Percentiles rank a stretch among this genome's conserved stretches.
Evolutionary conservation across 345 rosid species (phyloP).

Genomic region (Toxicodendron radicans): DNA sequence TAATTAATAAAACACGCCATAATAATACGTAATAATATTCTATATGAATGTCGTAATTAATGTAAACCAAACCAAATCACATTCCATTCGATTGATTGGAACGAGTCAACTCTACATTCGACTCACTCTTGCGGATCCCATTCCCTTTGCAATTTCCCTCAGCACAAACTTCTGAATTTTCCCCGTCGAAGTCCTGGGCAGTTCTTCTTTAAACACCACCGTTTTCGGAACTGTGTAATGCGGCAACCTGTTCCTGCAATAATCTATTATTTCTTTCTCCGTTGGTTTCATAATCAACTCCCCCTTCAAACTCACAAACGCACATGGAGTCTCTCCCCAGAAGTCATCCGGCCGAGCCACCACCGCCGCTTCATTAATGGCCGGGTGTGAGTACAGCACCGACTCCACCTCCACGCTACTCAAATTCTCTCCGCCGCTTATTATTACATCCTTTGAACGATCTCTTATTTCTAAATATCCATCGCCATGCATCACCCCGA

Average conservation of each 20-base stretch:
- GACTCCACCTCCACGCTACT: conserved; percentile 3
- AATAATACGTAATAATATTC: too few species aligned
- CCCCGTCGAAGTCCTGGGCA: neutral
- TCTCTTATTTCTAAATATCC: neutral
- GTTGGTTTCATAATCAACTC: neutral
- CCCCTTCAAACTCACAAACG: neutral
- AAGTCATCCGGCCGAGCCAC: conserved; percentile 1
- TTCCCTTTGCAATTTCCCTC: neutral
- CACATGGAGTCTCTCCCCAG: conserved; percentile 1
- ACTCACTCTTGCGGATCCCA: neutral
- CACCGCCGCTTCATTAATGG: neutral
- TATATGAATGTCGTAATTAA: too few species aligned
- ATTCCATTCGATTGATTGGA: too few species aligned
- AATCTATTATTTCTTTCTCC: neutral
- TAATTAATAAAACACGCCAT: too few species aligned
- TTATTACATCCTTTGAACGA: neutral
- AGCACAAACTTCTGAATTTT: neutral
- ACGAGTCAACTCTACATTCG: neutral
- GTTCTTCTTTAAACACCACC: conserved; percentile 1
- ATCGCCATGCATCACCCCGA: neutral
- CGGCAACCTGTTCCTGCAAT: neutral
- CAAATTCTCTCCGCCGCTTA: neutral
- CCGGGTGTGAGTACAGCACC: neutral
- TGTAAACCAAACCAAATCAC: too few species aligned
- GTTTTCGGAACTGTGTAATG: conserved; percentile 1